These are phyloP conservation scores for Paraleonurus japonicus DNA, from an alignment of 257 asterid genomes.

Conservation along the genomic window DNA sequence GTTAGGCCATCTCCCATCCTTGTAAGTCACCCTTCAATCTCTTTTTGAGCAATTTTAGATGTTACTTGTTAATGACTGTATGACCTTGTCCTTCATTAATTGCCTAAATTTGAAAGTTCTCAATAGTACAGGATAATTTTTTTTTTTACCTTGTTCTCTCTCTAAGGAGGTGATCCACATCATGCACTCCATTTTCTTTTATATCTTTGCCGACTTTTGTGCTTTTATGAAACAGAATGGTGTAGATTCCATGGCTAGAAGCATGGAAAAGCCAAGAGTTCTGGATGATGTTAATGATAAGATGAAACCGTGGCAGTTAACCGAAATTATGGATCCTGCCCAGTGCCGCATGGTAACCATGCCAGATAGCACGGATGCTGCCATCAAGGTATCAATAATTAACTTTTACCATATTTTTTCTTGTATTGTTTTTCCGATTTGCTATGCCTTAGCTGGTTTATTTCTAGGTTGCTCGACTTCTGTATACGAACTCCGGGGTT, in stretches of 20 bases:
- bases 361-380: conserved; percentile 83
- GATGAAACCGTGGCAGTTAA: conserved; percentile 74
- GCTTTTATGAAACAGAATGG: conserved; percentile 63
- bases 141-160: background rate
- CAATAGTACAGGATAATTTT: background rate
- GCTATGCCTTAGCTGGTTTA: conserved; percentile 24
- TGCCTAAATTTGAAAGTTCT: background rate
- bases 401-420: conserved; percentile 10
- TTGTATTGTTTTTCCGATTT: conserved; percentile 5
- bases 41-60: conserved; percentile 11
- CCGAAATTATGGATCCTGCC: conserved; percentile 82
- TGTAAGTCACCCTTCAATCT: conserved; percentile 46
- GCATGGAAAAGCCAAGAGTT: conserved; percentile 79
- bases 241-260: conserved; percentile 71
- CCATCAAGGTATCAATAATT: conserved; percentile 55
- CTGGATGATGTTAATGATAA: conserved; percentile 74
- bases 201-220: background rate
- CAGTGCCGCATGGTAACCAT: conserved; percentile 84
- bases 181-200: background rate
- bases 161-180: background rate
- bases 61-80: conserved; percentile 14
- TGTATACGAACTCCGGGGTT: conserved; percentile 88
- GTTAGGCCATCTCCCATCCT: conserved; percentile 81
- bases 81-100: conserved; percentile 9
- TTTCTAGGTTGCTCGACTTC: conserved; percentile 89